phyloP scores from a whole-genome alignment of 768 basidiomycete species.

The Tubosaeta sp. region DNA sequence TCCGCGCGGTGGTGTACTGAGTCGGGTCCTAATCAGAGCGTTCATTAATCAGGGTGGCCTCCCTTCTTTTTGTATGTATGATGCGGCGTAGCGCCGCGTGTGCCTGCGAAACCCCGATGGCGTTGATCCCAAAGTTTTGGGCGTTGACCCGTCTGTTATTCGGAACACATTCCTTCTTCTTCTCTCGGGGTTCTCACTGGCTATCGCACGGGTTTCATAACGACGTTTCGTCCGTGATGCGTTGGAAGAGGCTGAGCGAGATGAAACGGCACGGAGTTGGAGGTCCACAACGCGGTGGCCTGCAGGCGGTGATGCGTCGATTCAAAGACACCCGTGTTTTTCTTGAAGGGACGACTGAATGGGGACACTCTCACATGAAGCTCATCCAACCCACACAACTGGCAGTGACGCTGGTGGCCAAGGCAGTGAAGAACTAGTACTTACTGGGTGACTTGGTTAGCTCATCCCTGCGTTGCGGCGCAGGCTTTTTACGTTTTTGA shows the following conservation, averaged over 20 bases:
- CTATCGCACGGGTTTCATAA: conserved; percentile 7
- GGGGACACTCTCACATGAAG: neutral
- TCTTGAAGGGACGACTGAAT: neutral
- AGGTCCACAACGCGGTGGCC: conserved; percentile 17
- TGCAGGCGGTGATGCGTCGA: conserved; percentile 14
- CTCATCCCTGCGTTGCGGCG: neutral
- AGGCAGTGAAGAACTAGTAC: neutral
- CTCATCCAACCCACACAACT: neutral
- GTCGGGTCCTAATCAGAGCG: conserved; percentile 6
- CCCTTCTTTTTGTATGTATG: conserved; percentile 20
- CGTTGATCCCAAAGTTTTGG: conserved; percentile 7
- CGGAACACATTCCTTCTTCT: neutral
- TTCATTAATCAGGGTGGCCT: conserved; percentile 1
- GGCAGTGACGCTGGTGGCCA: neutral
- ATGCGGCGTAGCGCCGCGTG: conserved; percentile 5
- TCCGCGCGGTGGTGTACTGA: conserved; percentile 13
- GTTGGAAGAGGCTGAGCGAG: conserved; percentile 4
- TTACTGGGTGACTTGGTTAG: neutral
- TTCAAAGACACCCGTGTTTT: neutral
- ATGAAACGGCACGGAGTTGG: conserved; percentile 15
- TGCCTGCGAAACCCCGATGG: conserved; percentile 18
- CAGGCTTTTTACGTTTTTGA: conserved; percentile 11
- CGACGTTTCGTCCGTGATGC: conserved; percentile 7
- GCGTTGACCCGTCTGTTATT: conserved; percentile 2
- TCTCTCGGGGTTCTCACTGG: neutral